Evolutionary conservation across 306 rosid species (phyloP), one percentile per base, ranked within the genome.

Genomic region (Macrotyloma uniflorum): DNA sequence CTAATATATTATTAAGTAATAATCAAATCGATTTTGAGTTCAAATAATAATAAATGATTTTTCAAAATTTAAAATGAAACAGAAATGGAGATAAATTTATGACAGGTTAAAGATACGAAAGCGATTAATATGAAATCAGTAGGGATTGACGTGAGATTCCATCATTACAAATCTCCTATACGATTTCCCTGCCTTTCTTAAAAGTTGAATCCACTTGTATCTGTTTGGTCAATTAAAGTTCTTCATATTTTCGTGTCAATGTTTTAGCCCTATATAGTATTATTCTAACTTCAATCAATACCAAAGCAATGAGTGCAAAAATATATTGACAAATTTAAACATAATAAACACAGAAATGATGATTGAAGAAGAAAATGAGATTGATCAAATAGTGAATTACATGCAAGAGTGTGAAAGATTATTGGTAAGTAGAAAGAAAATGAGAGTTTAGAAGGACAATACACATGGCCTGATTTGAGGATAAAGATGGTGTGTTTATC

Each of bases 371-470:
- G n/a, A n/a, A n/a, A n/a, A n/a, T n/a, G n/a, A n/a, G n/a, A n/a
- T n/a, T n/a, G n/a, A n/a, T n/a, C n/a, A n/a, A n/a, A n/a, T n/a
- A n/a, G 16, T 26, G 28, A 1, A 26, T 26, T 26, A 2, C 28
- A 26, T 26, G 28, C 28, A 8, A 51, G 23, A 0, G 58, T 3
- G 2, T 51, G 58, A 8, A 57, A 57, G 24, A 1, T 23, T 1
- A 57, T 57, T 63, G 79, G 28, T 74, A 1, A 65, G 70, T n/a
- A 33, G 20, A 33, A 46, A 47, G 51, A 46, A 80, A 72, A 51
- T n/a, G 35, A 67, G 15, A 53, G 36, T 67, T 63, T 47, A 63
- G 11, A 28, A 67, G 1, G 20, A 68, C n/a, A 67, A 9, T 53
- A 57, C 36, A 40, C 67, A 67, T 75, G 61, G 46, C n/a, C 59